These are phyloP conservation scores for Glonium stellatum DNA, from an alignment of 495 filamentous ascomycete species.

Conservation along the genomic window DNA sequence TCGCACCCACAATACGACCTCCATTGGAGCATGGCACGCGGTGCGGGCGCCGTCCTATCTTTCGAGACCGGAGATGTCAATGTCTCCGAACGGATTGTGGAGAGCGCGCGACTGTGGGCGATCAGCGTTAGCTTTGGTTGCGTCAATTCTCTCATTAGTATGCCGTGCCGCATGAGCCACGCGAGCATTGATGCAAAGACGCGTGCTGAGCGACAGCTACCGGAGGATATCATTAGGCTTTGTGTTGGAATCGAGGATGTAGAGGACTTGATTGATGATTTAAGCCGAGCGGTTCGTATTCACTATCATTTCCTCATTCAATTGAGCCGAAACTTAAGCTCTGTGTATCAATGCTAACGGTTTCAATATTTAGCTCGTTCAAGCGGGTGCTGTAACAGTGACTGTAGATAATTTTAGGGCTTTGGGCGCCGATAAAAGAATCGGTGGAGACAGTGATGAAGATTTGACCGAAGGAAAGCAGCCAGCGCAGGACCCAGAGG, in stretches of 20 bases:
- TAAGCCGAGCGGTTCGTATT: constrained; percentile 74
- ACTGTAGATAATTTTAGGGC: constrained; percentile 57
- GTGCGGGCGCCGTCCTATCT: constrained; percentile 85
- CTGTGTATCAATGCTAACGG: constrained; percentile 12
- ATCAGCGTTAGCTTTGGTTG: constrained; percentile 97
- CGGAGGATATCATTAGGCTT: constrained; percentile 89
- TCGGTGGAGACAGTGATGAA: neutral
- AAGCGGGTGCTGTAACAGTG: constrained; percentile 85
- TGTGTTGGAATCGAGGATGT: constrained; percentile 96
- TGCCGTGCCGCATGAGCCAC: constrained; percentile 99
- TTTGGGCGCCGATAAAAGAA: constrained; percentile 3
- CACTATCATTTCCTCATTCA: neutral
- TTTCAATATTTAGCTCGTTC: constrained; percentile 58
- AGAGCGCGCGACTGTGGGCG: constrained; percentile 82
- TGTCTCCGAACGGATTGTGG: constrained; percentile 86
- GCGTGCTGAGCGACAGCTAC: constrained; percentile 78
- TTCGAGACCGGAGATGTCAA: constrained; percentile 87
- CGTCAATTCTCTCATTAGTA: constrained; percentile 96
- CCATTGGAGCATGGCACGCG: constrained; percentile 89
- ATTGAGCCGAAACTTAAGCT: constrained; percentile 7
- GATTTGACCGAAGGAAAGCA: neutral
- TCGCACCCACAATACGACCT: constrained; percentile 95
- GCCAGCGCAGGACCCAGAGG: neutral
- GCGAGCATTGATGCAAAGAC: constrained; percentile 96
- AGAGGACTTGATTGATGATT: constrained; percentile 87